Evolutionary conservation across 495 filamentous ascomycete species (phyloP), one percentile per base, ranked within the genome.

Genomic region (Wilcoxina mikolae): DNA sequence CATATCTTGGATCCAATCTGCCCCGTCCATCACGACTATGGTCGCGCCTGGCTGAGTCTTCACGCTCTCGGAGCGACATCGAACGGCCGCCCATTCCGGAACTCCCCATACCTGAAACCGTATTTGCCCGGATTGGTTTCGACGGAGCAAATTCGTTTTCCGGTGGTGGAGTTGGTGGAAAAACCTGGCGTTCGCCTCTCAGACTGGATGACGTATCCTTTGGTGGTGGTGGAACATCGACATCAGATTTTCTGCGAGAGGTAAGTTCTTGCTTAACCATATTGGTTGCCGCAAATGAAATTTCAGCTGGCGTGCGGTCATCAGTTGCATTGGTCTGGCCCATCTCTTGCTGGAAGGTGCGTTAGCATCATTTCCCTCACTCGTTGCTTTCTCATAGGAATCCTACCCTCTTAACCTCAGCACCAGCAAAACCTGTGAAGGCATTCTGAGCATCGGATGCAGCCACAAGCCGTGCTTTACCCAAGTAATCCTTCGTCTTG

Each of bases 401-500:
- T 65, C 70, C 58, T 54, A 78, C 71, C 57, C 76, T 80, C 71
- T 82, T 85, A 58, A 83, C 76, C 60, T 89, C 85, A 5, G 82
- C 72, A 41, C 83, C 84, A 47, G 80, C 73, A 61, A 87, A 86
- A 44, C 84, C 83, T 9, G 83, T 84, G 62, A 84, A 86, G 15
- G 80, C 77, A 69, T 87, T 85, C 62, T 69, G 66, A 51, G 79
- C 73, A 60, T 95, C 87, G 15, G 87, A 82, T n/a, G 88, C 83
- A 18, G 91, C 91, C n/a, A 99, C 83, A 39, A 99, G 71, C 42
- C 87, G 75, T 17, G 93, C 87, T 66, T 94, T 96, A 28, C 91
- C 91, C 3, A 99, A 78, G 65, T 99, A 99, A 63, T 96, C 87
- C 67, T 94, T 95, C 22, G 85, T 80, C 71, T 95, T 93, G 58